Evolutionary conservation across 2,329 filamentous ascomycete species (phyloP).

Genomic region (Pseudohalonectria lignicola): DNA sequence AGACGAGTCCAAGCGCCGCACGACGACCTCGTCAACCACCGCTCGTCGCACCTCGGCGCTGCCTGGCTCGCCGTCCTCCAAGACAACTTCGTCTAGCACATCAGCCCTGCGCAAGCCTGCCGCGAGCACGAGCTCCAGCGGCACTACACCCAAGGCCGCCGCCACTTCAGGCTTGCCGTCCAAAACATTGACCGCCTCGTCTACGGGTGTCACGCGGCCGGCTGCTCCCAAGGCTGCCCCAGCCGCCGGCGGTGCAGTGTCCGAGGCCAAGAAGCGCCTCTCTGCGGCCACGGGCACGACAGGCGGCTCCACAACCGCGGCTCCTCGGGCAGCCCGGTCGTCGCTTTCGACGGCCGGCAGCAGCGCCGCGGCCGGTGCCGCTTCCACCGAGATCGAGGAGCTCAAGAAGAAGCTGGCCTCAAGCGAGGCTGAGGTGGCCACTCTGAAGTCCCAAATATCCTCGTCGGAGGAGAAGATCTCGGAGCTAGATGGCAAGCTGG

Average conservation of each 20-base stretch:
- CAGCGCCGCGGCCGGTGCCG: conserved; percentile 16
- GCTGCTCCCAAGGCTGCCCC: conserved; percentile 21
- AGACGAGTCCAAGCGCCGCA: conserved; percentile 22
- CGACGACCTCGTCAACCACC: conserved; percentile 9
- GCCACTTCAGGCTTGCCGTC: conserved; percentile 19
- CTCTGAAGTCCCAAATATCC: conserved; percentile 44
- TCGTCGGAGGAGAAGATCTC: conserved; percentile 43
- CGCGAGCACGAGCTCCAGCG: conserved; percentile 20
- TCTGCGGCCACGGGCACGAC: conserved; percentile 34
- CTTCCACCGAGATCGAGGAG: conserved; percentile 39
- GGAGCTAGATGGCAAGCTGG: conserved; percentile 40
- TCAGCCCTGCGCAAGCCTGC: conserved; percentile 18
- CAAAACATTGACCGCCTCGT: conserved; percentile 22
- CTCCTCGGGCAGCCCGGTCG: conserved; percentile 29
- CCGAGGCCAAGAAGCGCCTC: conserved; percentile 45
- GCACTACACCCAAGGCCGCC: conserved; percentile 23
- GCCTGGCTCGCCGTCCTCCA: conserved; percentile 13
- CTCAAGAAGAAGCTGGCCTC: conserved; percentile 48
- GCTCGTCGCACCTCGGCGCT: conserved; percentile 21
- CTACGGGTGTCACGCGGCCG: conserved; percentile 17
- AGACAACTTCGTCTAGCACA: conserved; percentile 16
- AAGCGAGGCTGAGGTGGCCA: conserved; percentile 45
- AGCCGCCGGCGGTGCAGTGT: conserved; percentile 21
- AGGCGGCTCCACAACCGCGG: conserved; percentile 20
- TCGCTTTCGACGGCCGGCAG: conserved; percentile 17